These are phyloP conservation scores for Magnusiomyces paraingens DNA, from an alignment of 1,139 yeast genomes.

Conservation along the genomic window DNA sequence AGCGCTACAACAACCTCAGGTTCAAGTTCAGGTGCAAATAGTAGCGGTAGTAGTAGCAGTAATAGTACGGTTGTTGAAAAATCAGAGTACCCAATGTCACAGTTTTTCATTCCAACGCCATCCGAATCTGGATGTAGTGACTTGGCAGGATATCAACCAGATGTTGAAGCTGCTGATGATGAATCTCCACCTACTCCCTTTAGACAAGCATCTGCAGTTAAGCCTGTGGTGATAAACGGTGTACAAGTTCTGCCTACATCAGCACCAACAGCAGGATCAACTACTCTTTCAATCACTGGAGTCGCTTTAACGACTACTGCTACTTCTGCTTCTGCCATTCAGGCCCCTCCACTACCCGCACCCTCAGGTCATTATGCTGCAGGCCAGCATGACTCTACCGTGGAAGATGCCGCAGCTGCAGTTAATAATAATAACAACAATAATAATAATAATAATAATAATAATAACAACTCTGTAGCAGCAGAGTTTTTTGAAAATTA, in stretches of 20 bases:
- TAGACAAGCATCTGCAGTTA: background rate
- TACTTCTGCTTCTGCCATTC: no score
- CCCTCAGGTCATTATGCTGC: no score
- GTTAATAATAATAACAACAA: background rate
- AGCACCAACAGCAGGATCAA: background rate
- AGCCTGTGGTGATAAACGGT: background rate
- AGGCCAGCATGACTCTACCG: no score
- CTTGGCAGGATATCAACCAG: slow-evolving; percentile 10
- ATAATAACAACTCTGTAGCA: background rate
- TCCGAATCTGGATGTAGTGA: slow-evolving; percentile 28
- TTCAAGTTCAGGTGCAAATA: background rate
- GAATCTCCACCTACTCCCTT: slow-evolving; percentile 4
- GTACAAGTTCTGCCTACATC: background rate
- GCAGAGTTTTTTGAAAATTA: background rate
- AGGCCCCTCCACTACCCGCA: no score
- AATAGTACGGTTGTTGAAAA: background rate
- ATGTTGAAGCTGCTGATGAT: slow-evolving; percentile 7
- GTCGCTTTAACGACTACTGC: no score
- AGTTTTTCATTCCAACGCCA: slow-evolving; percentile 27
- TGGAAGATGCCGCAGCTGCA: no score
- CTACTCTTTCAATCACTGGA: background rate
- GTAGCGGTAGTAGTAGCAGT: slow-evolving; percentile 1
- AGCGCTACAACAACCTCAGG: background rate
- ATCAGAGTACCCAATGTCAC: background rate
- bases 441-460: background rate